Evolutionary conservation across 2,329 filamentous ascomycete genomes (phyloP).

Genomic region (Colletotrichum sp.): DNA sequence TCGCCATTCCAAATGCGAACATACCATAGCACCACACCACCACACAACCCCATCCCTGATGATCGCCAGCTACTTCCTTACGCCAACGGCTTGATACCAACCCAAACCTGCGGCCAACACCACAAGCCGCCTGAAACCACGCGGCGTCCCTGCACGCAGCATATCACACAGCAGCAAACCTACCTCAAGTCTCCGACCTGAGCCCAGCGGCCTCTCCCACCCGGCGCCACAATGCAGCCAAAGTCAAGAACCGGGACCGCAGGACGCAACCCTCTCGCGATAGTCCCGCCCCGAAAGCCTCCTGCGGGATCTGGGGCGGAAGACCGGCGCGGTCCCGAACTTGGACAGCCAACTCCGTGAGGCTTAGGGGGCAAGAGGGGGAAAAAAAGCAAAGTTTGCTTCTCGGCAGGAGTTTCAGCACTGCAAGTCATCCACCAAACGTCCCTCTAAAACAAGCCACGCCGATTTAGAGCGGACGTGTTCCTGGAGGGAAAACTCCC

Average conservation of each 20-base stretch:
- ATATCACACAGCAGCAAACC: neutral
- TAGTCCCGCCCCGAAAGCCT: neutral
- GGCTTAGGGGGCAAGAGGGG: neutral
- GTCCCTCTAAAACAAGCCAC: neutral
- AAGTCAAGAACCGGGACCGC: neutral
- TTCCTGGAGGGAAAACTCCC: neutral
- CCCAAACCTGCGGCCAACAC: neutral
- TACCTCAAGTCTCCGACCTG: neutral
- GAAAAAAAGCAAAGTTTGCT: neutral
- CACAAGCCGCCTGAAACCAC: conserved; percentile 6
- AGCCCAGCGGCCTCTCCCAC: neutral
- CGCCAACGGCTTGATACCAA: neutral
- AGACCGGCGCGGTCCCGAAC: neutral
- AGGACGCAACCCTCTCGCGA: neutral
- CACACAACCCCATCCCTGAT: neutral
- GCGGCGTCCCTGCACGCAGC: neutral
- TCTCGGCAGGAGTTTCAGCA: neutral
- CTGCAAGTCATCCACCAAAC: neutral
- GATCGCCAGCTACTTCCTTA: neutral
- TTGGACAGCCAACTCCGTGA: neutral
- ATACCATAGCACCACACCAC: neutral
- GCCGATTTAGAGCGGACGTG: neutral
- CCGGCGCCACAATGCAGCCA: neutral
- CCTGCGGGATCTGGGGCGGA: neutral
- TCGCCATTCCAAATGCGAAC: neutral